Conservation (phyloP, 805 yeast species). For the Candida morakotiae region DNA sequence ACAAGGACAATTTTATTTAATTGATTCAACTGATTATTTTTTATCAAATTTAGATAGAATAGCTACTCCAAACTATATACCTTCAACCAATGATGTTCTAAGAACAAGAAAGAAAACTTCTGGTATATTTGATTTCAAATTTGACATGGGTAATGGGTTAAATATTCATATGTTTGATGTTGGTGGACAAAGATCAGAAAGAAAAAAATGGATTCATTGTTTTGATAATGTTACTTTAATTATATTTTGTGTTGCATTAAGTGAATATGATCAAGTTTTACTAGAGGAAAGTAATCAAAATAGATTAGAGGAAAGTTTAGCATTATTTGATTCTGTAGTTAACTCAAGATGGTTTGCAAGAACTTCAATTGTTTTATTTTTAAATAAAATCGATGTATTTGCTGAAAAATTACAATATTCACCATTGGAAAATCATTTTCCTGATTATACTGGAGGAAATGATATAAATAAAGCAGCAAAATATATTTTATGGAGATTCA, state of each 20-base stretch:
- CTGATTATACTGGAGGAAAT: constrained; percentile 88
- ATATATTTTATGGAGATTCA: constrained; percentile 86
- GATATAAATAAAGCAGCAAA: constrained; percentile 89
- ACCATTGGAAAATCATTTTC: constrained; percentile 79
- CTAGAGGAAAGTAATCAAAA: constrained; percentile 74
- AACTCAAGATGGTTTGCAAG: constrained; percentile 91
- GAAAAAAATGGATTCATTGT: constrained; percentile 96
- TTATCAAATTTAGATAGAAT: constrained; percentile 65
- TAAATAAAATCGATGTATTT: constrained; percentile 87
- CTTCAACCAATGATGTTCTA: constrained; percentile 72
- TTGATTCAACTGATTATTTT: constrained; percentile 83
- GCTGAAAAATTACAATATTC: constrained; percentile 79
- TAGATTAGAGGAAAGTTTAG: constrained; percentile 75
- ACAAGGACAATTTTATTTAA: constrained; percentile 69
- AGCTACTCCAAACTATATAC: constrained; percentile 56
- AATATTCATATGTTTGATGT: constrained; percentile 63
- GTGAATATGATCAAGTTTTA: constrained; percentile 86
- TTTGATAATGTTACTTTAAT: constrained; percentile 89
- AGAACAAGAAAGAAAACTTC: constrained; percentile 90
- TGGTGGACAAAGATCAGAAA: constrained; percentile 94
- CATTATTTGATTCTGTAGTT: constrained; percentile 83
- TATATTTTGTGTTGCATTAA: constrained; percentile 85
- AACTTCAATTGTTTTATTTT: constrained; percentile 78
- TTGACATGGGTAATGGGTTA: constrained; percentile 59
- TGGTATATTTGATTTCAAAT: constrained; percentile 81